Percentiles rank a stretch among this genome's conserved stretches.
These are phyloP conservation scores for Tephrocybe sp. DNA, from an alignment of 768 basidiomycete species.

Conservation along the genomic window DNA sequence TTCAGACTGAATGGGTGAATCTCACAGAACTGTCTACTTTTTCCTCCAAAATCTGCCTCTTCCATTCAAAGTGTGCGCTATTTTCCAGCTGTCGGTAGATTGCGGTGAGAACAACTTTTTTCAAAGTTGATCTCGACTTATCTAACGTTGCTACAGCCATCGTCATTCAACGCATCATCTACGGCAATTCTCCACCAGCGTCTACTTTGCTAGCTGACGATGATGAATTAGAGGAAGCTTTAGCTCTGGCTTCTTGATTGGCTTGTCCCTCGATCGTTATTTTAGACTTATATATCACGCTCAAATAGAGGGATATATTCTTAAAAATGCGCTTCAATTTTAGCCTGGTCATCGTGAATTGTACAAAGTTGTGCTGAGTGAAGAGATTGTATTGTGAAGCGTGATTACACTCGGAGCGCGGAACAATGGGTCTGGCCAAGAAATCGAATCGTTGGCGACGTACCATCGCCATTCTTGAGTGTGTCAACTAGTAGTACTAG, in stretches of 20 bases:
- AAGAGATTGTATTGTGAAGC: no score
- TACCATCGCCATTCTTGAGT: no score
- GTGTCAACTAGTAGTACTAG: no score
- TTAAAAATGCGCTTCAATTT: no score
- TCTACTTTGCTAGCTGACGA: conserved; percentile 50
- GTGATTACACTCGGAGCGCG: no score
- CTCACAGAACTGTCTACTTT: conserved; percentile 70
- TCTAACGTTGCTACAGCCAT: conserved; percentile 48
- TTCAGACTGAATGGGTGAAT: background rate
- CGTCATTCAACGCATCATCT: conserved; percentile 67
- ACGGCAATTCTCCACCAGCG: conserved; percentile 67
- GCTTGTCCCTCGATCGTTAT: background rate
- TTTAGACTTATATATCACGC: background rate
- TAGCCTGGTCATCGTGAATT: no score
- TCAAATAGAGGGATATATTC: no score
- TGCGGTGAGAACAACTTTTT: conserved; percentile 45
- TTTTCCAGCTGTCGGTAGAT: conserved; percentile 83
- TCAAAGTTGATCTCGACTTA: background rate
- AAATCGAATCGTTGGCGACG: no score
- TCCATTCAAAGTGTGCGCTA: conserved; percentile 79
- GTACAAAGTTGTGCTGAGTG: no score
- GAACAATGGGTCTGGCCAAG: no score
- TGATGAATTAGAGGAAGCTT: conserved; percentile 73
- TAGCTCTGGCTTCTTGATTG: conserved; percentile 46
- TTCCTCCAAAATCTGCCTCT: conserved; percentile 69